Base-by-base conservation (phyloP, 495 filamentous ascomycete species). In the Hypoxylon intermedium region DNA sequence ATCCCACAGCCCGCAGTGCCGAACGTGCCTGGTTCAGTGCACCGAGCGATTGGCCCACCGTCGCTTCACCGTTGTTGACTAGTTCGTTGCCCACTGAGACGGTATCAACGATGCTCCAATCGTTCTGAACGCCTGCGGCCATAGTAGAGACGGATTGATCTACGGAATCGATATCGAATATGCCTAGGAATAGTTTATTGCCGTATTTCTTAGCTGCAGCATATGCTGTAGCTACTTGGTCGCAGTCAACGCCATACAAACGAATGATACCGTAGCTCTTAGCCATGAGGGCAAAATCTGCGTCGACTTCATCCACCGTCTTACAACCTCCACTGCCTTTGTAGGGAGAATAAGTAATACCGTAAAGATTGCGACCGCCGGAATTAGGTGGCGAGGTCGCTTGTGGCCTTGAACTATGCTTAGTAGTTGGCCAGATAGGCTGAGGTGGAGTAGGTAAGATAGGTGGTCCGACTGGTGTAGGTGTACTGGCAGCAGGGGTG, bases 71-170 rank as follows among this genome's bases (percentile, higher is more conserved):
- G 38, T 75, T 77, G 66, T 91, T 89, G 64, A 95, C 85, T 28
- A 88, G 74, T 61, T 96, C 92, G 70, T 96, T 96, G 55, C 91
- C 92, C 11, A 97, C 77, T 42, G 80, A 79, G 51, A 97, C 78
- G 3, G 89, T 88, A 67, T 89, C 81, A 60, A 95, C 79, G 16
- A 73, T 60, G 9, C 76, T 74, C 89, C 88, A 91, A 69, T 89
- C 79, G 9, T 74, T 66, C 1, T 75, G 69, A 9, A 85, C 77
- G 16, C 68, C 58, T 6, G 68, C 48, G 1, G 83, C 83, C 51
- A 92, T 82, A 9, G 72, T 74, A 7, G 76, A 54, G 13, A 89
- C 72, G 36, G 87, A 83, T 2, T 68, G 47, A 4, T 74, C 74
- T 41, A 89, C 75, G n/a, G 79, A 68, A 18, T 77, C 74, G 23